Base-by-base conservation (phyloP, 495 filamentous ascomycete genomes). In the Daldinia grandis region DNA sequence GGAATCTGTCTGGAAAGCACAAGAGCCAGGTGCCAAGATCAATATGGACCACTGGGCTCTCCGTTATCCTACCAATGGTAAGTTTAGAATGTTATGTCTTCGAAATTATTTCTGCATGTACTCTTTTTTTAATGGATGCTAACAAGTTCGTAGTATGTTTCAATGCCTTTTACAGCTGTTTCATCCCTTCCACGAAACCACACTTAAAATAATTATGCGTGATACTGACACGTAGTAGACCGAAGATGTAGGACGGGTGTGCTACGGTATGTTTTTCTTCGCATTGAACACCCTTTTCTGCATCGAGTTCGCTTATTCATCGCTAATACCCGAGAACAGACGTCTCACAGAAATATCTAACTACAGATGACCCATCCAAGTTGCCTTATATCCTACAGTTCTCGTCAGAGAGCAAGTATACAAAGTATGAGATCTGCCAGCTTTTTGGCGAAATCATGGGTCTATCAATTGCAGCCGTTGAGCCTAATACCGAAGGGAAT, bases 21-120 rank as follows among this genome's bases (percentile, higher is more conserved):
- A 93, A 65, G 80, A 85, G 60, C 72, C 81, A 21, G 87, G 81
- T 19, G 81, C 83, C 0, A 83, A 81, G 37, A 80, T 93, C 19
- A 89, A 86, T 76, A 96, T 98, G 91, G 94, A 98, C 72, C 90
- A 96, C 74, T 97, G 92, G 91, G 89, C 92, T 4, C 81, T 91
- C 50, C 86, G 94, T 28, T 97, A 93, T 77, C 94, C 94, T 19
- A 97, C 94, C 31, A 87, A 86, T 73, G 70, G 70, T 73, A 69
- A 25, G 65, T 66, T 8, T n/a, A 0, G 9, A 66, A 64, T 1
- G 10, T 33, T 38, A 7, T 15, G 19, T 25, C n/a, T 27, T 27
- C 3, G 3, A 35, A 17, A 21, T 21, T 47, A 47, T 14, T 12
- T 10, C 24, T 10, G 4, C 42, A 21, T 47, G 8, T 47, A 21